Evolutionary conservation across 2,329 filamentous ascomycete species (phyloP), one percentile per base, ranked within the genome.

Genomic region (Claviceps sp.): DNA sequence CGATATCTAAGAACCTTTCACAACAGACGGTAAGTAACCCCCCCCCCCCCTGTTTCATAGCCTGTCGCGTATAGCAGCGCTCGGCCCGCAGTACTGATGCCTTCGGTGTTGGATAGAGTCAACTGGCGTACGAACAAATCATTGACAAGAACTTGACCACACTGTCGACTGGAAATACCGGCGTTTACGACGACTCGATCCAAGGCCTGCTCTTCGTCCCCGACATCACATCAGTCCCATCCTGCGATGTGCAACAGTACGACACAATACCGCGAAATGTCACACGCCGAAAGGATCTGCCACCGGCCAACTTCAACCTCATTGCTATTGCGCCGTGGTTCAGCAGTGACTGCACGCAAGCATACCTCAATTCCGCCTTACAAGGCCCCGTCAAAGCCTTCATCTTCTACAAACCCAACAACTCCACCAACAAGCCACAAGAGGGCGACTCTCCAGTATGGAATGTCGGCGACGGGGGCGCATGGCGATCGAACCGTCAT

Each of bases 291-390:
- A 65, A 68, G n/a, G 76, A 93, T 60, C 77, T 96, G 1, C 81
- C 82, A 0, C 72, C 75, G 0, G 76, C 76, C 48, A 81, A 85
- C 58, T 88, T 87, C 65, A 81, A 84, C 52, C 73, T 89, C 50
- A 79, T 96, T 59, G 90, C 86, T 30, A 70, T 96, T 50, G 90
- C 88, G 24, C 91, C 91, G 30, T 97, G 91, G 90, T 81, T 88
- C 59, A 85, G 77, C 55, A 70, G 76, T 7, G 71, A 79, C 26
- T 98, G 91, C 63, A 85, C 87, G 13, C 68, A 75, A 52, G 77
- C 84, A 45, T 95, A 88, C 63, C 75, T 97, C 47, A 68, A 74
- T 18, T 74, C 78, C 20, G 76, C 78, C n/a, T 70, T 73, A 37
- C 60, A 67, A 52, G 79, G 83, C 57, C 75, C 79, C 24, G 73